Evolutionary conservation across 1,284 basidiomycete genomes (phyloP), one percentile per base, ranked within the genome.

Genomic region (Ceratobasidium sp.): DNA sequence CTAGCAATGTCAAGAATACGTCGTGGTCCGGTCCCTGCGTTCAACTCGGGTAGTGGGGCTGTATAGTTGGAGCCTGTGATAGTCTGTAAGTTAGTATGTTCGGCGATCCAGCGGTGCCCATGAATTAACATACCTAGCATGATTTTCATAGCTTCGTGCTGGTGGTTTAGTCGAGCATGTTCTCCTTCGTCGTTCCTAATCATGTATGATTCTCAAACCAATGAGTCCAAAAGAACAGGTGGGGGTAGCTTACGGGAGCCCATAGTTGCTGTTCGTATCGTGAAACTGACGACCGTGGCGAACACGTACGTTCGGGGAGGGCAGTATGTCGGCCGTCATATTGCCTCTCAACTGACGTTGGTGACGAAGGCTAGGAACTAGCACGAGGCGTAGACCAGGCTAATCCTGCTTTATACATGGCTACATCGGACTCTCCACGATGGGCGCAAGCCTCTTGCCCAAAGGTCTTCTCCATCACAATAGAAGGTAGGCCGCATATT

Each of bases 281-380:
- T 71, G 69, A 42, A 71, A 71, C 28, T 28, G 54, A 20, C 69
- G 69, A n/a, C 69, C 69, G n/a, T 71, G 69, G 54, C 69, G 69
- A 46, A 71, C 44, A n/a, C 52, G 54, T 33, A 71, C 54, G 12
- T 46, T 46, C 23, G 54, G 38, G 6, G 50, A 38, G 38, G 28
- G 33, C 12, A 17, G 26, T 17, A 40, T 13, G 38, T 33, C 38
- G 20, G n/a, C 2, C 2, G 13, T 38, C 57, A 59, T 59, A 38
- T 12, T 59, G 2, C 23, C 52, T 33, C 28, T 33, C 28, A 59
- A 15, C 26, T 12, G 28, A 59, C 13, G n/a, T 28, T 9, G 56
- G 3, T 59, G 28, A 20, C n/a, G 10, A 7, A 5, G n/a, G n/a
- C 17, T 20, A 23, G n/a, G 52, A 54, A 4, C 52, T 54, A 54